Evolutionary conservation across 192 early-diverging fungal species (phyloP).

Genomic region (Coemansia sp.): DNA sequence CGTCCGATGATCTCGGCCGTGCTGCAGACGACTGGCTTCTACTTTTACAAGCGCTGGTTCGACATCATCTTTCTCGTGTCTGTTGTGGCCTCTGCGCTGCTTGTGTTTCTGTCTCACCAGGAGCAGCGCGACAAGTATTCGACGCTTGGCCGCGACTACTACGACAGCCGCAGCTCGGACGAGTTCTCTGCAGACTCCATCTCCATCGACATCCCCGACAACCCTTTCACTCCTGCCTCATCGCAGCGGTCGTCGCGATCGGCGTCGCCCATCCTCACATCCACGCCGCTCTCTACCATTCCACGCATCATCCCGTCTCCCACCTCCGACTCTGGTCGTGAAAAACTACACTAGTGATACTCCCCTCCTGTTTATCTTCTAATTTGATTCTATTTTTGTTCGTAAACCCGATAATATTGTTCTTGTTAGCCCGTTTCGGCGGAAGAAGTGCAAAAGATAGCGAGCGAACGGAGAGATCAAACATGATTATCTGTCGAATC

Average conservation of each 20-base stretch:
- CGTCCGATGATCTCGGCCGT: constrained; percentile 78
- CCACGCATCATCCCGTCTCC: constrained; percentile 9
- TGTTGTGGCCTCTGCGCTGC: constrained; percentile 67
- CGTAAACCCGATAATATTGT: background rate
- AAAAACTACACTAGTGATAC: constrained; percentile 25
- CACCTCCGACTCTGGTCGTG: constrained; percentile 15
- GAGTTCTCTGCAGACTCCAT: constrained; percentile 41
- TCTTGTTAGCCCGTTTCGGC: background rate
- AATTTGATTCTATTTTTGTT: background rate
- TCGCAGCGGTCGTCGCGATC: constrained; percentile 39
- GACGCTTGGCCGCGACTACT: constrained; percentile 49
- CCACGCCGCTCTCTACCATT: constrained; percentile 19
- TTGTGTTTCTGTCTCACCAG: constrained; percentile 72
- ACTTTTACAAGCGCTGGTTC: constrained; percentile 93
- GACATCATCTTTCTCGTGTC: constrained; percentile 88
- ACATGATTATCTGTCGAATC: background rate
- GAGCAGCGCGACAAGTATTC: constrained; percentile 58
- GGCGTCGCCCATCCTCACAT: constrained; percentile 29
- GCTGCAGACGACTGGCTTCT: constrained; percentile 79
- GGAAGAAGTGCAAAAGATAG: too few species aligned
- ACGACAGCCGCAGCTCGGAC: constrained; percentile 37
- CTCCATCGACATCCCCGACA: constrained; percentile 44
- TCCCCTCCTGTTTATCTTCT: background rate
- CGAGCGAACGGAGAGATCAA: too few species aligned
- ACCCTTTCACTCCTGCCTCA: constrained; percentile 28